Evolutionary conservation across 176 grass and related monocot genomes (phyloP), one percentile per base, ranked within the genome.

Genomic region (Neostapfia colusana): DNA sequence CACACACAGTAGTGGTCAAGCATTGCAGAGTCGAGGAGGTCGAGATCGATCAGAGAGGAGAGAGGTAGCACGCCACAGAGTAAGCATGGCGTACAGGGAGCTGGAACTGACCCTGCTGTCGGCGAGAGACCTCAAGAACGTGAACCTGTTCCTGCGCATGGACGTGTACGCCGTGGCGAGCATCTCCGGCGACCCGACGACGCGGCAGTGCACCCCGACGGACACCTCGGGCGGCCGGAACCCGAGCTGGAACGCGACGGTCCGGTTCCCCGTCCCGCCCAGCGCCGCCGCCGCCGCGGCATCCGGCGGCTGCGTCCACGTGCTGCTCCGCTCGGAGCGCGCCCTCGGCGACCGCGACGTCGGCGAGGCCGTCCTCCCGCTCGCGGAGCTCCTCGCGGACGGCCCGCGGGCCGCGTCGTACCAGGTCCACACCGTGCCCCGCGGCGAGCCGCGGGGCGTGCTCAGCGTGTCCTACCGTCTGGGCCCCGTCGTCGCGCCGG

Each of bases 71-170:
- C n/a, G n/a, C n/a, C n/a, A n/a, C 54, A 57, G 25, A 58, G 44
- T 10, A 34, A 14, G 67, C 63, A 97, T 97, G 93, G 87, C 87
- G 58, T 77, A 88, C 76, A 41, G 90, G 7, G 62, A 76, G 42
- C 61, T 97, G 35, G 93, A 97, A 72, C 56, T 97, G 10, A 97
- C 87, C 9, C 79, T 97, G 3, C 46, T 86, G n/a, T 97, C 90
- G 0, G 88, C 90, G 6, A 76, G 77, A 8, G 87, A 86, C 4
- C 79, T 97, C 2, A 97, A 97, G 78, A 92, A 76, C 23, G 93
- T 97, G 28, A 90, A 86, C 83, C 31, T 88, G 20, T 66, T 97
- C 79, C 79, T 80, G 34, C 86, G 87, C 62, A 88, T 97, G 85
- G 64, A 86, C 34, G 90, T 90, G 62, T 97, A 93, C 84, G 93